Evolutionary conservation across 495 filamentous ascomycete genomes (phyloP), one percentile per base, ranked within the genome.

Genomic region (Penicillium desertorum): DNA sequence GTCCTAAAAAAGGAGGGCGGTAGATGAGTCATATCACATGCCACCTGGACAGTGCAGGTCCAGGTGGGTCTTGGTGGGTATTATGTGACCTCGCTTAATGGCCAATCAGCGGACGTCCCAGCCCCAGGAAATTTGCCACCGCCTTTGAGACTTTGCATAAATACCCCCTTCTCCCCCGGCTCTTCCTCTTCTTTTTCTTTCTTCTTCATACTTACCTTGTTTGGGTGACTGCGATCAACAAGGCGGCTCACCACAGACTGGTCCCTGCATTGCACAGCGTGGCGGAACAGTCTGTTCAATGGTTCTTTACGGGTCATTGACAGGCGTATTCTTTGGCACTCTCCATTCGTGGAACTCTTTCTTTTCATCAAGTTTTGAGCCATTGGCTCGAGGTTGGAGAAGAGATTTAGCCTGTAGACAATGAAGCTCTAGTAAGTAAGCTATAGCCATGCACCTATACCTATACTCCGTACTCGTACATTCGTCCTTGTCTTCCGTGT

Each of bases 151-250:
- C 0, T 0, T 3, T 8, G 25, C 68, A 73, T 79, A 73, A 68
- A 76, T 59, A 48, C 49, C 8, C 19, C 48, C 11, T 5, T 16
- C 48, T 17, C 58, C 62, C 65, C 19, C 50, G 32, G 0, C 23
- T n/a, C 39, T 70, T 73, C 48, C 25, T 54, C 60, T 60, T 67
- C 63, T 75, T 71, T 67, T 75, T 71, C 69, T 77, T 70, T 74
- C 68, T 81, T 85, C 80, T 81, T 85, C 82, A 87, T 87, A 86
- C 83, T 86, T 88, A 88, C 84, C 83, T 87, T 86, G 81, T 83
- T 80, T 81, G 78, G 76, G 77, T 74, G 74, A 71, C 76, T 71
- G 77, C 75, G 83, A 75, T 87, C 84, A 87, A 72, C 74, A 83
- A 81, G 73, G 74, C 78, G 72, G 80, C 69, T 62, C 74, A 74